A percentile compares a stretch with the other conserved stretches of the same genome.
Evolutionary conservation across 1,284 basidiomycete genomes (phyloP).

Genomic region (Stereum hirsutum): DNA sequence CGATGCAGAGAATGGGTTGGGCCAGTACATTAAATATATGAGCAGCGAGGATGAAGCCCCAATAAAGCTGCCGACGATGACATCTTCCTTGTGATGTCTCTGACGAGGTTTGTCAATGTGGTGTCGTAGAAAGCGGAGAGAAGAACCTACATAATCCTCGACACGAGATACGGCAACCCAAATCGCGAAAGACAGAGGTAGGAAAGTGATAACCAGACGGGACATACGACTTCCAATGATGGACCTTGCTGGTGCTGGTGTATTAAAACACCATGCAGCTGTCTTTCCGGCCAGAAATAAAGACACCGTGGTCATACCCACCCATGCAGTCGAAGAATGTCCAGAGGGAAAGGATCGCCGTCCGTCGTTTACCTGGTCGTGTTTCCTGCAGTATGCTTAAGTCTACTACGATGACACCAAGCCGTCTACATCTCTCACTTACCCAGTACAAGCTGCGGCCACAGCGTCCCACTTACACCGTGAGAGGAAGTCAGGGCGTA

Average conservation of each 20-base stretch:
- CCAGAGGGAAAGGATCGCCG: slow-evolving; percentile 59
- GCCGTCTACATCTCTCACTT: slow-evolving; percentile 3
- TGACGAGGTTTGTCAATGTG: slow-evolving; percentile 16
- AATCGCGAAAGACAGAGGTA: slow-evolving; percentile 44
- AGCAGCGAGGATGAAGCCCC: slow-evolving; percentile 40
- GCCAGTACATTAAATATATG: slow-evolving; percentile 56
- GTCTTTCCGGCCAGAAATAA: slow-evolving; percentile 59
- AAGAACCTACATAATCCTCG: slow-evolving; percentile 50
- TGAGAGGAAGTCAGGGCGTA: slow-evolving; percentile 62
- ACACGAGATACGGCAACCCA: slow-evolving; percentile 56
- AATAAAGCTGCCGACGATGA: slow-evolving; percentile 50
- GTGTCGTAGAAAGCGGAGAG: not conserved
- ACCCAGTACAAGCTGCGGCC: slow-evolving; percentile 47
- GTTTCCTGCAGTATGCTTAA: slow-evolving; percentile 30
- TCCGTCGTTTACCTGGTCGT: slow-evolving; percentile 35
- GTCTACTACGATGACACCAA: too few species aligned
- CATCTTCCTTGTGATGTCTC: slow-evolving; percentile 63
- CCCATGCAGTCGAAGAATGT: slow-evolving; percentile 58
- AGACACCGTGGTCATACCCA: slow-evolving; percentile 54
- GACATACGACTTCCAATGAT: slow-evolving; percentile 39
- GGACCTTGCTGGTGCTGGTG: slow-evolving; percentile 25
- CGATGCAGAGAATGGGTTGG: slow-evolving; percentile 38
- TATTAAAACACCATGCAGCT: slow-evolving; percentile 45
- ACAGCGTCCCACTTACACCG: slow-evolving; percentile 52
- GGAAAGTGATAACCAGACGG: slow-evolving; percentile 36